Conservation (phyloP, 2,329 filamentous ascomycete species). For the Sporothrix globosa region DNA sequence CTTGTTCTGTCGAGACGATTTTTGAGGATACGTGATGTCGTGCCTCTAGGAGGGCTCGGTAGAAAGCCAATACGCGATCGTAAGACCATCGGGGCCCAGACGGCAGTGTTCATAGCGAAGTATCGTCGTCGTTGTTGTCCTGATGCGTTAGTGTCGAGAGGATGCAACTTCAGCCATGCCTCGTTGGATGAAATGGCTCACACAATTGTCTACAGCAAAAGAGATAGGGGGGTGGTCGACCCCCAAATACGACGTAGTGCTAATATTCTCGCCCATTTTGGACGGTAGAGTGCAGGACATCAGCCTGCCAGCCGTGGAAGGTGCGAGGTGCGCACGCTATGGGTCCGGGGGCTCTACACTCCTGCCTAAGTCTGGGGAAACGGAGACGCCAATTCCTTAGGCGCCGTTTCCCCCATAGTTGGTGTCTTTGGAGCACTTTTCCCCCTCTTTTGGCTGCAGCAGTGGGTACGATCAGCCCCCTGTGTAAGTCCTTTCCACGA, state of each 20-base stretch:
- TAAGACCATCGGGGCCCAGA: slow-evolving; percentile 36
- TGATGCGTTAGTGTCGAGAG: not conserved
- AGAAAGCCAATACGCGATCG: slow-evolving; percentile 38
- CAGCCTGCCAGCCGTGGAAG: slow-evolving; percentile 11
- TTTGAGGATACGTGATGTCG: slow-evolving; percentile 39
- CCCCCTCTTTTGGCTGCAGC: slow-evolving; percentile 12
- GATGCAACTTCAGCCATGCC: not conserved
- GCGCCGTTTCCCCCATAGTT: slow-evolving; percentile 23
- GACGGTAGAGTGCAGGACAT: not conserved
- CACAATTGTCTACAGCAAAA: slow-evolving; percentile 7
- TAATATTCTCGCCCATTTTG: no score
- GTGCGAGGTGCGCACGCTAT: not conserved
- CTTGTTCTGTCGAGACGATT: slow-evolving; percentile 38
- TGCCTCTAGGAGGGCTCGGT: slow-evolving; percentile 38
- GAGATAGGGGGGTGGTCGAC: not conserved
- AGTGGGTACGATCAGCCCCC: slow-evolving; percentile 24
- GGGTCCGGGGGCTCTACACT: not conserved
- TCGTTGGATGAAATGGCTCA: not conserved
- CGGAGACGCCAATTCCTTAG: slow-evolving; percentile 23
- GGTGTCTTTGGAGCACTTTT: slow-evolving; percentile 4
- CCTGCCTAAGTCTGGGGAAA: slow-evolving; percentile 28
- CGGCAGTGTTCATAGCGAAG: slow-evolving; percentile 9
- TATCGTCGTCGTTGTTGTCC: not conserved
- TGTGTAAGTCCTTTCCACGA: slow-evolving; percentile 20
- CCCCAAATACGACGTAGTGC: not conserved